Base-by-base conservation (phyloP, 2,329 filamentous ascomycete genomes). In the Fusarium siculi region DNA sequence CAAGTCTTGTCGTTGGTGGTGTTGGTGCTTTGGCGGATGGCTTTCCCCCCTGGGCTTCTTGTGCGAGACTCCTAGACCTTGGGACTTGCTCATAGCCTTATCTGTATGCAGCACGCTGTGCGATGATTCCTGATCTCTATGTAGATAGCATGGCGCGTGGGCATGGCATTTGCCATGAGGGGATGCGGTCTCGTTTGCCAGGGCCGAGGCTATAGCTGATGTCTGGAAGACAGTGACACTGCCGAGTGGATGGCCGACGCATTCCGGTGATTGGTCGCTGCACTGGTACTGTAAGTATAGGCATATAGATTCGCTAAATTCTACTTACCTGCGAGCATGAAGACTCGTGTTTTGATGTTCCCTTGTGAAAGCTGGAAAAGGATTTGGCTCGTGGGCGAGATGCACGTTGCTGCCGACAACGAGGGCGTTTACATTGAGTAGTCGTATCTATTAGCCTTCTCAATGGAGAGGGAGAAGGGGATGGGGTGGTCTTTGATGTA, bases 61-160 rank as follows among this genome's bases (percentile, higher is more conserved):
- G 1, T 53, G 18, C 9, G 18, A 37, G 4, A 14, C 21, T 32
- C 7, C 21, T 2, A 5, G 30, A 21, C 9, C 9, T 37, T 12
- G 0, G 2, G n/a, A 3, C 23, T 28, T 28, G 18, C 5, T 21
- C 2, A 21, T 7, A 4, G 7, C 9, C 12, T 28, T 46, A 4
- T 46, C 5, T 28, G 3, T 21, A 9, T 21, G 7, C 4, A 21
- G 7, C 7, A 4, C 10, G 4, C 19, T 30, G 1, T 54, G 15
- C 0, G 7, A 16, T 18, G 8, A 6, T n/a, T 18, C 19, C 2
- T 11, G 15, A 9, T 18, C 9, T 18, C n/a, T 8, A 21, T 6
- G 2, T 12, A 37, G 1, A 18, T n/a, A 10, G 36, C 14, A 40
- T 39, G 52, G 15, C 5, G 23, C 23, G 8, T 39, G 10, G 9